Conservation (phyloP, 768 basidiomycete genomes). For the Dioszegia crocea region DNA sequence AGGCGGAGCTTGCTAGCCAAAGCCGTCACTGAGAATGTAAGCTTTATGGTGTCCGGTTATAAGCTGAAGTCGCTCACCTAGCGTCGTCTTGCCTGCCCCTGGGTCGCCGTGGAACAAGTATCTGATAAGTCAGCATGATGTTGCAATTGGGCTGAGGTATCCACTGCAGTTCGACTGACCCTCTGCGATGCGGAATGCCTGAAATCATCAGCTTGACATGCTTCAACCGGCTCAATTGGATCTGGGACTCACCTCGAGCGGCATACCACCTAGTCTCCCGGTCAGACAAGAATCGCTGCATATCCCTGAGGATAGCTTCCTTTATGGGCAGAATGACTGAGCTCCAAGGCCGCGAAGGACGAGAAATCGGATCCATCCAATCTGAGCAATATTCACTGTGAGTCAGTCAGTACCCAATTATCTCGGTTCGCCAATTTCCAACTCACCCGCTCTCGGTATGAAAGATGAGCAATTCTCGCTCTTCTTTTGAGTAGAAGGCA, state of each 20-base stretch:
- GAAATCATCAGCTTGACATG: not conserved
- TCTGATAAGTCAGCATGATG: not conserved
- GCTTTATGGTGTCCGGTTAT: not conserved
- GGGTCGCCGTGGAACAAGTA: slow-evolving; percentile 36
- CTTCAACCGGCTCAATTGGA: not conserved
- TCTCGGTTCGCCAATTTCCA: no score
- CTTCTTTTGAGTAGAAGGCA: slow-evolving; percentile 20
- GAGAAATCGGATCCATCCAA: slow-evolving; percentile 28
- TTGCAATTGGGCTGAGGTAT: no score
- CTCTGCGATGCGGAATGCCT: slow-evolving; percentile 47
- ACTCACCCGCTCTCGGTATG: slow-evolving; percentile 17
- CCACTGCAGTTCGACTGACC: slow-evolving; percentile 8
- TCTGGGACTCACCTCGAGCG: slow-evolving; percentile 32
- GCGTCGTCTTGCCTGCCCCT: slow-evolving; percentile 36
- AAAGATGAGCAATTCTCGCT: slow-evolving; percentile 27
- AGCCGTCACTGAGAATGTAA: slow-evolving; percentile 55
- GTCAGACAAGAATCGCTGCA: slow-evolving; percentile 35
- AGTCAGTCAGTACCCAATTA: not conserved
- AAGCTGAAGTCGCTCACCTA: slow-evolving; percentile 13
- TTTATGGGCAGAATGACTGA: slow-evolving; percentile 44
- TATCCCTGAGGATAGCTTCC: slow-evolving; percentile 34
- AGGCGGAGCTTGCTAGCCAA: slow-evolving; percentile 83
- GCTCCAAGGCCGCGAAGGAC: slow-evolving; percentile 33
- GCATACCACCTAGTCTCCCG: slow-evolving; percentile 38
- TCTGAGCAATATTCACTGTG: not conserved